A percentile compares a stretch with the other conserved stretches of the same genome.
Conservation (phyloP, 768 basidiomycete genomes). For the Candolleomyces eurysporus region DNA sequence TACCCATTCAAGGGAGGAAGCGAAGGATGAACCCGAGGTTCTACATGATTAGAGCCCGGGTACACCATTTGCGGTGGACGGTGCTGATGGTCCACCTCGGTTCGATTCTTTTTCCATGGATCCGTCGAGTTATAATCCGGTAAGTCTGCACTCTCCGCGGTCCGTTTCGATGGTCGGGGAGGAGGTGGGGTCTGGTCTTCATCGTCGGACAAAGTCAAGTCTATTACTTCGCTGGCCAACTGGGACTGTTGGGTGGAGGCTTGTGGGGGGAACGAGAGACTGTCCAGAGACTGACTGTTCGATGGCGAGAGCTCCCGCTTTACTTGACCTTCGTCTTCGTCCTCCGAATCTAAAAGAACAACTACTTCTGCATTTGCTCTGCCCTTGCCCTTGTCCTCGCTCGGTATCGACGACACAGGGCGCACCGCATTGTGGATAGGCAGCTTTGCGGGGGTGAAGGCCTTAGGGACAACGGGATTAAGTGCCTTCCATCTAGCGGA, state of each 20-base stretch:
- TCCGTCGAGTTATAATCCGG: conserved; percentile 42
- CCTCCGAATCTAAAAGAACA: conserved; percentile 61
- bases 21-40: no score
- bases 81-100: conserved; percentile 25
- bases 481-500: conserved; percentile 67
- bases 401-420: conserved; percentile 10
- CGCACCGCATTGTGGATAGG: conserved; percentile 24
- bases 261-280: conserved; percentile 22
- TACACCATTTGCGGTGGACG: background rate
- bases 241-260: conserved; percentile 27
- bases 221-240: conserved; percentile 60
- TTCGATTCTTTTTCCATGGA: conserved; percentile 68
- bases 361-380: conserved; percentile 45
- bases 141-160: conserved; percentile 50
- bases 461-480: conserved; percentile 43
- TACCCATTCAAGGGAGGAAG: conserved; percentile 12
- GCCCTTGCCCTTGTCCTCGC: conserved; percentile 30
- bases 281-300: conserved; percentile 33
- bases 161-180: conserved; percentile 42
- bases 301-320: conserved; percentile 76
- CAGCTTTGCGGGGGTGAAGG: conserved; percentile 22
- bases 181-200: conserved; percentile 48
- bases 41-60: background rate
- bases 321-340: conserved; percentile 74
- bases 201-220: conserved; percentile 76